These are phyloP conservation scores for Xylaria grammica DNA, from an alignment of 495 filamentous ascomycete genomes.

Conservation along the genomic window DNA sequence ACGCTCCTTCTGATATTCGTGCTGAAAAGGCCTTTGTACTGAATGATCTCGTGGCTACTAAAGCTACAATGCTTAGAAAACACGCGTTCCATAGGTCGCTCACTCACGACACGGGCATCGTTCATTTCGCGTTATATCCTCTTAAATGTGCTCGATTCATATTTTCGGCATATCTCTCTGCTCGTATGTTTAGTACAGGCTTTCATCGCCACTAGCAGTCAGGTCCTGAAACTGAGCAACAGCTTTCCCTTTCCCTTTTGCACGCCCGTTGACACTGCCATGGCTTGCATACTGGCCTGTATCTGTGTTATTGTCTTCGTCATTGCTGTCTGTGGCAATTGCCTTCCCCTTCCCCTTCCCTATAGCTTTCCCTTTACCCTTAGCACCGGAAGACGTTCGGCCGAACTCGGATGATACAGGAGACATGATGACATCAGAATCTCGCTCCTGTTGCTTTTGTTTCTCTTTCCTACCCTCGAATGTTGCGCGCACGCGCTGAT, in stretches of 20 bases:
- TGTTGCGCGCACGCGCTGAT: constrained; percentile 76
- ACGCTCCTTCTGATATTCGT: too few species aligned
- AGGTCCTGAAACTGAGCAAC: constrained; percentile 40
- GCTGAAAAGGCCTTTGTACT: too few species aligned
- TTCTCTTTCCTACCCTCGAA: constrained; percentile 67
- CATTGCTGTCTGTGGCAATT: constrained; percentile 34
- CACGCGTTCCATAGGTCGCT: too few species aligned
- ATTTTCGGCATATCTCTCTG: not conserved
- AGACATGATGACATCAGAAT: constrained; percentile 24
- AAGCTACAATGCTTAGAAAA: too few species aligned
- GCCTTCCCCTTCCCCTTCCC: constrained; percentile 62
- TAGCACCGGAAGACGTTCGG: constrained; percentile 11
- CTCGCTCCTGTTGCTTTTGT: constrained; percentile 38
- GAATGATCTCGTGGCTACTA: too few species aligned
- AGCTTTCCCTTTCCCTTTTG: constrained; percentile 59
- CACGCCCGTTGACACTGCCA: constrained; percentile 31
- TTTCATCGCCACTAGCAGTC: constrained; percentile 42
- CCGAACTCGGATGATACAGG: constrained; percentile 17
- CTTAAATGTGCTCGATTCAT: not conserved
- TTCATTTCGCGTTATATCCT: not conserved
- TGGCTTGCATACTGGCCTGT: constrained; percentile 25
- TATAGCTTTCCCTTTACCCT: constrained; percentile 39
- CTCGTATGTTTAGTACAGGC: constrained; percentile 30
- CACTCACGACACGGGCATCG: too few species aligned
- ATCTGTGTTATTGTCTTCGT: constrained; percentile 41